These are phyloP conservation scores for Lentinula raphanica DNA, from an alignment of 768 basidiomycete species.

Conservation along the genomic window DNA sequence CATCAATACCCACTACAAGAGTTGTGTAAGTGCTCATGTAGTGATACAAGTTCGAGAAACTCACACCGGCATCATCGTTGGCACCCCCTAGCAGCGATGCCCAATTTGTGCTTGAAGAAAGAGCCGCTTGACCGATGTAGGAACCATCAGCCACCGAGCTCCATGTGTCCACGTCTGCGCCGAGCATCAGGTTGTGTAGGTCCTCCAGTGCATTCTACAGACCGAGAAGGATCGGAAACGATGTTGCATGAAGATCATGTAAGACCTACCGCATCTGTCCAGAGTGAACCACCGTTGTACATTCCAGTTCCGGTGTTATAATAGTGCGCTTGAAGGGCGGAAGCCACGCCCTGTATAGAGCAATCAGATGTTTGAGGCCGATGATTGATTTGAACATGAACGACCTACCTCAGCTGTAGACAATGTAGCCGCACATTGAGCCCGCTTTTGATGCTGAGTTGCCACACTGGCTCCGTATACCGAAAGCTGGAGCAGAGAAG, in stretches of 20 bases:
- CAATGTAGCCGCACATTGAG: conserved; percentile 14
- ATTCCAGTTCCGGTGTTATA: conserved; percentile 34
- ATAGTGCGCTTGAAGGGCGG: conserved; percentile 24
- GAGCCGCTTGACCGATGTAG: conserved; percentile 39
- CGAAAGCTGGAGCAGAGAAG: conserved; percentile 4
- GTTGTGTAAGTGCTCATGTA: neutral
- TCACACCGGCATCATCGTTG: conserved; percentile 50
- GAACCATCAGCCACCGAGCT: conserved; percentile 34
- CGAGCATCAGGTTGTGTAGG: conserved; percentile 54
- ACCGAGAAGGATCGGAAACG: neutral
- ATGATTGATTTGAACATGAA: neutral
- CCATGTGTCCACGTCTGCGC: conserved; percentile 37
- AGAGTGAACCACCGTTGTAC: conserved; percentile 46
- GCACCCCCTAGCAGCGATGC: conserved; percentile 36
- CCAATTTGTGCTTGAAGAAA: conserved; percentile 39
- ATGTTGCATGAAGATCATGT: neutral
- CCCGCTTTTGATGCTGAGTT: conserved; percentile 9
- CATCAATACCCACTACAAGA: conserved; percentile 47
- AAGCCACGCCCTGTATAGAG: conserved; percentile 3
- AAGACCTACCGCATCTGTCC: conserved; percentile 49
- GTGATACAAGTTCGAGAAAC: conserved; percentile 5
- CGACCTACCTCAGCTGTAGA: conserved; percentile 10
- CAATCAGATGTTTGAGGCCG: neutral
- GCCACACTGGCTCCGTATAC: conserved; percentile 6
- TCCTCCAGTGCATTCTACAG: conserved; percentile 51